phyloP scores from a whole-genome alignment of 129 eudicot species.

The Calendula officinalis region DNA sequence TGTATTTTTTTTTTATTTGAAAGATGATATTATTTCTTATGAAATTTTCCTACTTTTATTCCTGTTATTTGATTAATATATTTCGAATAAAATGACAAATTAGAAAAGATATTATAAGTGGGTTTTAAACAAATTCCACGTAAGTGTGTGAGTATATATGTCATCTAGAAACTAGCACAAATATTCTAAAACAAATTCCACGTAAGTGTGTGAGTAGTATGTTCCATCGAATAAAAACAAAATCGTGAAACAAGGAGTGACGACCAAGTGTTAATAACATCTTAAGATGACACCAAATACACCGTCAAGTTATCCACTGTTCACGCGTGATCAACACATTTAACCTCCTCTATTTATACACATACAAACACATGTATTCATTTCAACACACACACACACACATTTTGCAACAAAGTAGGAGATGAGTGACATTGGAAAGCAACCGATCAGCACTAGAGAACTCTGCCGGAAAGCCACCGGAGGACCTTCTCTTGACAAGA shows the following conservation, averaged over 20 bases:
- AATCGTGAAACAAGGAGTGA: neutral
- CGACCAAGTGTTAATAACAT: slow-evolving; percentile 15
- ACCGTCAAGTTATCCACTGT: slow-evolving; percentile 9
- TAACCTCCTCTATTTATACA: neutral
- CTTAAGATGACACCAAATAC: slow-evolving; percentile 10
- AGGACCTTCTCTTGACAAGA: slow-evolving; percentile 21
- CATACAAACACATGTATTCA: neutral
- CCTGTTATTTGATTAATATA: too few relatives aligned
- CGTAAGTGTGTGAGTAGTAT: too few relatives aligned
- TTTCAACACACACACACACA: slow-evolving; percentile 3
- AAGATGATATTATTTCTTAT: too few relatives aligned
- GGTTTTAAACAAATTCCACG: too few relatives aligned
- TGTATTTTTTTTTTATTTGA: too few relatives aligned
- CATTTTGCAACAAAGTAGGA: neutral
- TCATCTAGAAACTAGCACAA: too few relatives aligned
- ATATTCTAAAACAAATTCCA: too few relatives aligned
- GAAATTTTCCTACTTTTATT: too few relatives aligned
- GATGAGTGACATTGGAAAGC: slow-evolving; percentile 25
- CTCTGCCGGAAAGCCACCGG: slow-evolving; percentile 11
- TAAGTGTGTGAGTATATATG: too few relatives aligned
- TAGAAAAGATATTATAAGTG: too few relatives aligned
- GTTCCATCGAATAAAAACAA: slow-evolving; percentile 19
- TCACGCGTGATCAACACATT: slow-evolving; percentile 18
- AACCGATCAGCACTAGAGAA: slow-evolving; percentile 15
- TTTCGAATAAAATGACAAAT: too few relatives aligned